These are phyloP conservation scores for Arabidopsis suecica DNA, from an alignment of 345 rosid genomes.

Conservation along the genomic window DNA sequence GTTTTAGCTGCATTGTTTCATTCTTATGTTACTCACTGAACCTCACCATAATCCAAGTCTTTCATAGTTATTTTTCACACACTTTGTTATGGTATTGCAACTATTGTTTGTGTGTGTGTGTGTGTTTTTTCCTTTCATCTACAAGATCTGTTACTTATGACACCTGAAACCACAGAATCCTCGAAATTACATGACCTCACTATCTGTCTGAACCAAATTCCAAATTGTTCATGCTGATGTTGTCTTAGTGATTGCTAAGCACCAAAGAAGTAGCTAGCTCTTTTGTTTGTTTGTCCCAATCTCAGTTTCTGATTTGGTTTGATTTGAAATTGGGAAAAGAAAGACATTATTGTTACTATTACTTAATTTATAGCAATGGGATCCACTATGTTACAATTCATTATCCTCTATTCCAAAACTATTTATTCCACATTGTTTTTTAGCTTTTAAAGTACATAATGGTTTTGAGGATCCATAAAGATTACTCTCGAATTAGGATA, in stretches of 20 bases:
- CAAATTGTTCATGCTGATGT: slow-evolving; percentile 6
- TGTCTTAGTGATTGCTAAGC: neutral
- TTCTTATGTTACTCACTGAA: neutral
- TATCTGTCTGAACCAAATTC: neutral
- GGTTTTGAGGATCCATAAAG: neutral
- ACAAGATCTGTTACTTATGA: slow-evolving; percentile 3
- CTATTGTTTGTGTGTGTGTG: neutral
- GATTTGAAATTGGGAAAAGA: slow-evolving; percentile 15
- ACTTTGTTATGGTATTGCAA: slow-evolving; percentile 6
- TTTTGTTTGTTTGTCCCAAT: slow-evolving; percentile 11
- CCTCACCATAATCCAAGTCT: slow-evolving; percentile 12
- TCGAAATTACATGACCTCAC: neutral
- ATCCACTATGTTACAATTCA: slow-evolving; percentile 14
- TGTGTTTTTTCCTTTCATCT: slow-evolving; percentile 2
- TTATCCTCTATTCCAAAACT: neutral
- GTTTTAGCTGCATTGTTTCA: neutral
- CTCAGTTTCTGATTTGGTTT: slow-evolving; percentile 20
- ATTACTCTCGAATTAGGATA: slow-evolving; percentile 1
- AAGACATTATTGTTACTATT: slow-evolving; percentile 21
- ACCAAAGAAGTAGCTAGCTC: slow-evolving; percentile 1
- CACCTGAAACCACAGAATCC: slow-evolving; percentile 7
- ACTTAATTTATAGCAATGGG: slow-evolving; percentile 14
- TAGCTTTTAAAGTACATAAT: slow-evolving; percentile 3
- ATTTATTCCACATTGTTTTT: slow-evolving; percentile 19
- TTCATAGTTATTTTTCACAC: neutral